These are phyloP conservation scores for Vaccinium macrocarpon DNA, from an alignment of 148 eudicot genomes.

Conservation along the genomic window DNA sequence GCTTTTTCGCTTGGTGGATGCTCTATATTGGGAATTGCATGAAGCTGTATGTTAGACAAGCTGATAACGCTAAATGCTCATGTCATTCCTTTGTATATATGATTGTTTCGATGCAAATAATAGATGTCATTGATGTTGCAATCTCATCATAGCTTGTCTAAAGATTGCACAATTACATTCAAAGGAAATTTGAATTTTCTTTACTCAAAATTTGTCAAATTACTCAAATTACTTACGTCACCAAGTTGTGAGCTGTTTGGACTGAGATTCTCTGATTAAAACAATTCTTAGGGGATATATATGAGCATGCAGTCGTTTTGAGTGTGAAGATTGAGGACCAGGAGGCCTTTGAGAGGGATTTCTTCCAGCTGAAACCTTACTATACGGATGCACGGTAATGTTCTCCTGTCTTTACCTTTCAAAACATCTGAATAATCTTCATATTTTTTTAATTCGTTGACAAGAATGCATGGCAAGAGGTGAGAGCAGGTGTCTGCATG, in stretches of 20 bases:
- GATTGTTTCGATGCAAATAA: background rate
- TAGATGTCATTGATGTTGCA: background rate
- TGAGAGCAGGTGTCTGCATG: background rate
- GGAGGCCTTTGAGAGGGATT: conserved; percentile 94
- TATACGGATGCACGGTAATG: conserved; percentile 84
- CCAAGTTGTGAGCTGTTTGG: background rate
- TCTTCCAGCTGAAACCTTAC: conserved; percentile 88
- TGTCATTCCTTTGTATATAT: background rate
- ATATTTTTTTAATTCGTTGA: background rate
- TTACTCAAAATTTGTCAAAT: background rate
- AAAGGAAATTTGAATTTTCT: background rate
- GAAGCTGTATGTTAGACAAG: background rate
- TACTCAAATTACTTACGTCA: background rate
- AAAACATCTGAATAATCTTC: conserved; percentile 2
- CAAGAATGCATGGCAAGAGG: background rate
- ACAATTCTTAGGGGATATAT: conserved; percentile 69
- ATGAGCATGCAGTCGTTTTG: conserved; percentile 89
- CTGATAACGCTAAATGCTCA: background rate
- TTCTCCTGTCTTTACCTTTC: conserved; percentile 28
- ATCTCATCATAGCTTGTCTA: conserved; percentile 5
- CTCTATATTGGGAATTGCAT: background rate
- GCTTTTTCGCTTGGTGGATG: background rate
- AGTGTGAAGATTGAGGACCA: conserved; percentile 95
- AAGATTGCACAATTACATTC: background rate
- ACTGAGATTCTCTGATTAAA: background rate